Percentiles rank a stretch among this genome's conserved stretches.
Conservation (phyloP, 345 rosid species). For the Luvunga scandens region DNA sequence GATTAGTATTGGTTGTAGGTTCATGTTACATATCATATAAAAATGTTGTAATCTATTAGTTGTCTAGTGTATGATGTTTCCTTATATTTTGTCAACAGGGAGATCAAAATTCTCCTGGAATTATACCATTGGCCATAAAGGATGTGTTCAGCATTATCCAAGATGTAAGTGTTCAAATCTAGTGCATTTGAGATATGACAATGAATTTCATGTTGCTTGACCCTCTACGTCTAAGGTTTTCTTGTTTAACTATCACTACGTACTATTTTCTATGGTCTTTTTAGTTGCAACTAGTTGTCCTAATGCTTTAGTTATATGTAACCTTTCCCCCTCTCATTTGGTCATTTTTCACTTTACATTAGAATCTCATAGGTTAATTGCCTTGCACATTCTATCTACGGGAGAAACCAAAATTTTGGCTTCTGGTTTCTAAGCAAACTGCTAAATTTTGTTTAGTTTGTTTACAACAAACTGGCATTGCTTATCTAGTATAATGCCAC, state of each 20-base stretch:
- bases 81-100: constrained; percentile 55
- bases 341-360: not conserved
- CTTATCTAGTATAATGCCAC: not conserved
- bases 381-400: not conserved
- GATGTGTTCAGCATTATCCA: constrained; percentile 98
- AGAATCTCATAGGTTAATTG: not conserved
- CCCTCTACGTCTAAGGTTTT: not conserved
- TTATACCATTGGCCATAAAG: constrained; percentile 96
- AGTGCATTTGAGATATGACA: not conserved
- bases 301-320: not conserved
- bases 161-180: constrained; percentile 60
- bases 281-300: not conserved
- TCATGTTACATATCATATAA: not conserved
- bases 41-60: not conserved
- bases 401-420: not conserved
- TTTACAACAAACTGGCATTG: not conserved
- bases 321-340: not conserved
- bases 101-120: constrained; percentile 91
- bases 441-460: not conserved
- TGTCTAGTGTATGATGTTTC: not conserved
- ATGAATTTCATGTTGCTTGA: not conserved
- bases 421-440: not conserved
- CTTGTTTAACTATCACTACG: not conserved
- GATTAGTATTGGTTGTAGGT: not conserved
- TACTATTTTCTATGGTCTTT: not conserved